phyloP scores from a whole-genome alignment of 2,329 filamentous ascomycete genomes.

The Penicillium sp. region DNA sequence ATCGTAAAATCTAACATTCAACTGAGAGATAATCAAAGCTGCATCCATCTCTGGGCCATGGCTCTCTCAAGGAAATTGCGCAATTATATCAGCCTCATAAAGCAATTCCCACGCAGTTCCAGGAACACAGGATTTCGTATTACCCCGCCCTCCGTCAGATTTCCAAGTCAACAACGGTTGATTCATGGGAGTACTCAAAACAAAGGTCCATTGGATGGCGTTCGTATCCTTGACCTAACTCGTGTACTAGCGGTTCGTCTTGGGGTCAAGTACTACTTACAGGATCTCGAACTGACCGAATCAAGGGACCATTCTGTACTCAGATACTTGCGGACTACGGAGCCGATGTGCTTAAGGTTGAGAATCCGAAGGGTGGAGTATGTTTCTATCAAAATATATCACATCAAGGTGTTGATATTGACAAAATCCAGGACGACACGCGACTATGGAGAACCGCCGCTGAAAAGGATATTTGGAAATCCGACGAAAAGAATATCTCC shows the following conservation, averaged over 20 bases:
- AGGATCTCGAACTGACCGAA: not conserved
- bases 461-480: conserved; percentile 34
- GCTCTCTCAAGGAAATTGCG: too few relatives aligned
- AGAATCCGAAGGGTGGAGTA: conserved; percentile 40
- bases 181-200: not conserved
- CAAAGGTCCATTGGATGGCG: conserved; percentile 21
- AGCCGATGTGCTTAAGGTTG: conserved; percentile 46
- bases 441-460: conserved; percentile 35
- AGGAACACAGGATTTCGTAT: not conserved
- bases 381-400: conserved; percentile 16
- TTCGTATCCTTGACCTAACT: conserved; percentile 36
- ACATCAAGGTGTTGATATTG: conserved; percentile 7
- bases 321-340: conserved; percentile 54
- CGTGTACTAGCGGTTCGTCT: conserved; percentile 32
- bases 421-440: conserved; percentile 32
- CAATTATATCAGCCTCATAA: not conserved
- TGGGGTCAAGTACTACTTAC: not conserved
- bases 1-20: not conserved
- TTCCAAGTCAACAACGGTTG: not conserved
- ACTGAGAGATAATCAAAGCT: not conserved
- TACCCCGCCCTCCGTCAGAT: not conserved
- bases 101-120: not conserved
- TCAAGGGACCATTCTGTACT: conserved; percentile 43
- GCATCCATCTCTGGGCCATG: not conserved
- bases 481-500: conserved; percentile 37